Base-by-base conservation (phyloP, 768 basidiomycete species). In the Royoungia palumana region DNA sequence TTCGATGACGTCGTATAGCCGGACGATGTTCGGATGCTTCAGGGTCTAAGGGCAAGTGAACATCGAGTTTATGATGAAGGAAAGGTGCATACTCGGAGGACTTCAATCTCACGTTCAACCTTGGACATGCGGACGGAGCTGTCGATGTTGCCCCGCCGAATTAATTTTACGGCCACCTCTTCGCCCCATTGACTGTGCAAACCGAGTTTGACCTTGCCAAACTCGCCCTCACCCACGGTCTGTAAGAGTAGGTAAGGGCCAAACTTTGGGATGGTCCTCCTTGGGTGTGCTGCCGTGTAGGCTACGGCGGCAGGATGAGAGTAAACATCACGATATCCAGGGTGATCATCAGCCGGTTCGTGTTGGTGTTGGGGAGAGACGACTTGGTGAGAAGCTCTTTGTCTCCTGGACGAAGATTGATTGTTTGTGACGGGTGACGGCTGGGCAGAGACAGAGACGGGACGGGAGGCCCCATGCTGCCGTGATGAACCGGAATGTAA, bases 181-280 rank as follows among this genome's bases (percentile, higher is more conserved):
- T 96, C 94, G 25, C 92, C 94, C 84, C 89, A 96, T 56, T 89
- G 83, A 57, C 76, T 78, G 61, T 98, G 95, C 44, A 98, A 75
- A 6, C 95, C 95, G n/a, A 98, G 82, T 67, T 97, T 98, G 72
- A 98, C 94, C 68, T 98, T 98, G 39, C 94, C 94, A 63, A 97
- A 97, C 73, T 98, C 95, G 57, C 95, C 95, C 71, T 99, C 95
- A 38, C 96, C 96, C 17, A 99, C 78, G 0, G 96, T 98, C 68
- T 98, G 94, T 16, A 99, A 75, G 34, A 98, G 78, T 10, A 98
- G 75, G 68, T 99, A 99, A 0, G 94, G 93, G 0, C 96, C 96
- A 58, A 99, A 98, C 69, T 86, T 88, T 46, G 91, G 91, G 35
- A 93, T 92, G 21, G 83, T 82, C n/a, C 91, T 79, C 46, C 86